Conservation (phyloP, 805 yeast species). For the Wickerhamiella slavikovae region DNA sequence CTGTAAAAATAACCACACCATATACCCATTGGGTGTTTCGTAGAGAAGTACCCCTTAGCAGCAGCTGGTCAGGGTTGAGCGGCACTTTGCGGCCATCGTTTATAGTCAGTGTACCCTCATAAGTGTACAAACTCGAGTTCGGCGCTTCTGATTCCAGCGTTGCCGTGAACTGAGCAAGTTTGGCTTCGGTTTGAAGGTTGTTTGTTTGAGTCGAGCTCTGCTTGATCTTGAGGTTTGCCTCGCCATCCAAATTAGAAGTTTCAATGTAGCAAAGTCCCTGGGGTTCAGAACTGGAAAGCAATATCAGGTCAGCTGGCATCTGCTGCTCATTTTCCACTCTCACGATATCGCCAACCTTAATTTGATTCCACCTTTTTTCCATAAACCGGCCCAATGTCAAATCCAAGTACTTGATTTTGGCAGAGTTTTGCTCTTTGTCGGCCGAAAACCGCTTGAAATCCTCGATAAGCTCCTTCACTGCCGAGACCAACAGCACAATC, state of each 20-base stretch:
- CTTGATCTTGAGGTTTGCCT: slow-evolving; percentile 86
- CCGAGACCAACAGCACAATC: slow-evolving; percentile 75
- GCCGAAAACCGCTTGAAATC: slow-evolving; percentile 76
- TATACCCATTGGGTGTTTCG: slow-evolving; percentile 91
- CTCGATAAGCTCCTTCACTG: slow-evolving; percentile 75
- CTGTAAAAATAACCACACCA: slow-evolving; percentile 87
- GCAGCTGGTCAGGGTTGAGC: slow-evolving; percentile 72
- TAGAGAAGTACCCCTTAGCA: slow-evolving; percentile 86
- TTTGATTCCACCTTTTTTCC: slow-evolving; percentile 61
- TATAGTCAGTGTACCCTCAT: slow-evolving; percentile 64
- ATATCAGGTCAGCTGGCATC: slow-evolving; percentile 78
- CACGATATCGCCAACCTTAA: slow-evolving; percentile 80
- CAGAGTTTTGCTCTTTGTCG: slow-evolving; percentile 72
- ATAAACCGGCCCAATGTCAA: slow-evolving; percentile 42
- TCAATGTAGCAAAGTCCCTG: slow-evolving; percentile 95
- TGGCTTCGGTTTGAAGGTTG: slow-evolving; percentile 42
- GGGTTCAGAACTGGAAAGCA: slow-evolving; percentile 86
- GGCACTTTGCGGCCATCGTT: slow-evolving; percentile 26
- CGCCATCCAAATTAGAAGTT: slow-evolving; percentile 95
- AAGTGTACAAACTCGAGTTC: slow-evolving; percentile 80
- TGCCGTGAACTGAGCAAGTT: slow-evolving; percentile 32
- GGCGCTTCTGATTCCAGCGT: slow-evolving; percentile 73
- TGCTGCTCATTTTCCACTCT: slow-evolving; percentile 72
- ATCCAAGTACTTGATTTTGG: slow-evolving; percentile 42
- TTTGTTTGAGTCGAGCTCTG: slow-evolving; percentile 71